Conservation (phyloP, 257 asterid genomes). For the Fraxinus quadrangulata region DNA sequence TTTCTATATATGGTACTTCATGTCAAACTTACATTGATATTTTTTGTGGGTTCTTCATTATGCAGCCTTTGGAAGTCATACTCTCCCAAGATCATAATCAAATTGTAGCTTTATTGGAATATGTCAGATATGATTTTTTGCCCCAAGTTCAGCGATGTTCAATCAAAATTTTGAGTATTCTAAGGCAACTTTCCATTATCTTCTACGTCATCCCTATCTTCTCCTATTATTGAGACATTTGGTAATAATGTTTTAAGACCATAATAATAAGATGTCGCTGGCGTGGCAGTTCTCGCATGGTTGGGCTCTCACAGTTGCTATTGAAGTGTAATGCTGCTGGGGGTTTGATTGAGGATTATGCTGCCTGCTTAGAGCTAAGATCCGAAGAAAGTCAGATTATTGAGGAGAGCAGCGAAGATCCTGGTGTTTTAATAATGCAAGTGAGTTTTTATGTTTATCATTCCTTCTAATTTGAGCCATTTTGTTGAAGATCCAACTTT, state of each 20-base stretch:
- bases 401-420: constrained; percentile 82
- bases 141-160: constrained; percentile 85
- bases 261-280: constrained; percentile 21
- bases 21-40: constrained; percentile 14
- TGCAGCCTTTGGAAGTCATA: constrained; percentile 96
- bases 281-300: constrained; percentile 80
- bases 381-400: constrained; percentile 77
- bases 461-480: constrained; percentile 7
- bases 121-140: constrained; percentile 84
- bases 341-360: constrained; percentile 86
- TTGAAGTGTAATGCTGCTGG: constrained; percentile 69
- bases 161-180: constrained; percentile 78
- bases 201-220: constrained; percentile 12
- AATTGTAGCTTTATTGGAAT: constrained; percentile 76
- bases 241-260: constrained; percentile 22
- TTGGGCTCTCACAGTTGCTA: constrained; percentile 87
- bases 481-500: background rate
- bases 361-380: constrained; percentile 91
- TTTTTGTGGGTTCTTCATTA: constrained; percentile 23
- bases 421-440: constrained; percentile 89
- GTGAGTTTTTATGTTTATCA: constrained; percentile 44
- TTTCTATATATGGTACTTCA: constrained; percentile 13
- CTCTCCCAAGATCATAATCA: constrained; percentile 92
- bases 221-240: constrained; percentile 22
- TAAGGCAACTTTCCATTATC: constrained; percentile 53